Evolutionary conservation across 148 eudicot species (phyloP), one percentile per base, ranked within the genome.

Genomic region (Talinum fruticosum): DNA sequence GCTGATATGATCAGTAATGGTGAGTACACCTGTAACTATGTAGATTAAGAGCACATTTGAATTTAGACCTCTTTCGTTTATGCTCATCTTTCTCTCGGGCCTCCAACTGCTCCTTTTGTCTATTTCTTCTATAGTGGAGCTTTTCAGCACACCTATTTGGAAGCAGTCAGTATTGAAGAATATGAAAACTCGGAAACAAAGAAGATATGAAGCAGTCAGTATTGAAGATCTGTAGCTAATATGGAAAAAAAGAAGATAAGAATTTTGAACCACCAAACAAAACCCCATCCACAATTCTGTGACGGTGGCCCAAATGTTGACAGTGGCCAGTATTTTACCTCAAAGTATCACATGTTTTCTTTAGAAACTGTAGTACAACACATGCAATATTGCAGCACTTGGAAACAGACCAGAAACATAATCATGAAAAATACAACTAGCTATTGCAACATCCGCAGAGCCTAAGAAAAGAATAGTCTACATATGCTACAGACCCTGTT

Each of bases 111-210:
- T 87, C 85, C 83, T 89, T 87, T 84, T 92, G 92, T 78, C 81
- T 89, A 70, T 76, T 82, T 76, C 85, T 89, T 79, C 86, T 89
- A 78, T 91, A 88, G 62, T 84, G 84, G 49, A 93, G 93, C 86
- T 91, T 93, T 82, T 91, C 93, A 70, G 96, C 90, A 82, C 97
- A 93, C 81, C 97, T 92, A 75, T 71, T 66, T 35, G 71, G 74
- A 59, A 61, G 77, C 41, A 49, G 70, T 29, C 69, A 82, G 33
- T 49, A 24, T 49, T 44, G 28, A 53, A 44, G 53, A 45, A 36
- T n/a, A n/a, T n/a, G n/a, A n/a, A n/a, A n/a, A n/a, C n/a, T n/a
- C n/a, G n/a, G n/a, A n/a, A n/a, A n/a, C n/a, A n/a, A n/a, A n/a
- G n/a, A n/a, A n/a, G n/a, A n/a, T n/a, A n/a, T n/a, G n/a, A n/a